phyloP scores from a whole-genome alignment of 768 basidiomycete species.

The Boletus reticuloceps region DNA sequence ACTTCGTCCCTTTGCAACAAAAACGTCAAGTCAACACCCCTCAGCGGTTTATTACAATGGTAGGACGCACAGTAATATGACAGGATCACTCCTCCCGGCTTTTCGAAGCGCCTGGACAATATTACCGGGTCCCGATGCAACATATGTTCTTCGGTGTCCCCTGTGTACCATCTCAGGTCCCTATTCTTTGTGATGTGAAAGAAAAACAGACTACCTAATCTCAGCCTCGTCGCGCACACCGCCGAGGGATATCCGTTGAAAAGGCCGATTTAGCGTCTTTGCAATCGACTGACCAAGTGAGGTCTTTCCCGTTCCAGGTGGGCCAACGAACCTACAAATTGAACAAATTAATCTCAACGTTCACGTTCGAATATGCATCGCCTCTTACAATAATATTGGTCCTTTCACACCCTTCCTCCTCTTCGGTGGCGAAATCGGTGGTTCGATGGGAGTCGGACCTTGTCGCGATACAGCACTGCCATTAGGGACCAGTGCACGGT shows the following conservation, averaged over 20 bases:
- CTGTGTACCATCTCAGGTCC: constrained; percentile 13
- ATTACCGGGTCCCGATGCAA: constrained; percentile 81
- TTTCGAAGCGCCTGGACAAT: constrained; percentile 87
- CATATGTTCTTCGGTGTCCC: constrained; percentile 82
- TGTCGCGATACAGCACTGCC: constrained; percentile 13
- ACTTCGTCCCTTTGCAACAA: constrained; percentile 63
- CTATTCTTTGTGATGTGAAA: constrained; percentile 5
- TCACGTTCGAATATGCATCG: not conserved
- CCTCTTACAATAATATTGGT: constrained; percentile 62
- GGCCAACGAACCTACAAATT: constrained; percentile 72
- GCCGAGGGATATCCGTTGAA: constrained; percentile 89
- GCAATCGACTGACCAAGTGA: constrained; percentile 89
- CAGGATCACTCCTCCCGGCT: constrained; percentile 75
- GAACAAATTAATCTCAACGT: not conserved
- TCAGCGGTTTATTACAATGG: not conserved
- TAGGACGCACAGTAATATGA: constrained; percentile 60
- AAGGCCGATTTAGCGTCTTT: constrained; percentile 76
- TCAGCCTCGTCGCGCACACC: constrained; percentile 93
- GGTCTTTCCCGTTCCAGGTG: constrained; percentile 90
- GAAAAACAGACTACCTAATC: constrained; percentile 40
- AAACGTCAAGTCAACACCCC: not conserved
- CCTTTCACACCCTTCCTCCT: constrained; percentile 55
- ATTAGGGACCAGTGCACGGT: constrained; percentile 23
- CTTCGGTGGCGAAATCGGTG: too few relatives aligned
- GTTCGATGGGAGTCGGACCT: constrained; percentile 2